Base-by-base conservation (phyloP, 2,329 filamentous ascomycete species). In the Aspergillaceae sp. region DNA sequence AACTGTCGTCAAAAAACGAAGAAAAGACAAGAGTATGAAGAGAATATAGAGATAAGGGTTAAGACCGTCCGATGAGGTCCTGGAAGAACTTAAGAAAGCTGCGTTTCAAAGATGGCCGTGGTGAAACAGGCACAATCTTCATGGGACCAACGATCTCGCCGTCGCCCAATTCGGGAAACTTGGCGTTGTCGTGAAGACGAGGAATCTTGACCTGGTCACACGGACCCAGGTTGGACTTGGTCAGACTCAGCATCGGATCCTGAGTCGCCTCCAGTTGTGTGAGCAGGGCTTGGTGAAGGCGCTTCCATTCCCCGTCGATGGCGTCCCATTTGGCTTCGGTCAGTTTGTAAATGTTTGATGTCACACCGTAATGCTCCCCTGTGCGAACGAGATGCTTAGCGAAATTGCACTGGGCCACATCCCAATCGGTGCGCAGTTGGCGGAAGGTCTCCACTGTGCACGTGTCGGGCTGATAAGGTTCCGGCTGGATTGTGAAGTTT, bases 121-220 rank as follows among this genome's bases (percentile, higher is more conserved):
- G 56, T 11, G 52, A 55, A 5, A 61, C 61, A 2, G 67, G 68
- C 4, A 64, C 69, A 32, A 72, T 70, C n/a, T 64, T 80, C 90
- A 96, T 95, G 5, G 90, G 90, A 1, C 90, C 90, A 40, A 96
- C 88, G 62, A 96, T 94, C 65, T 94, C 90, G 57, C 90, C 84
- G 58, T 95, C 89, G 44, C 89, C 89, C 30, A 91, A 79, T 56
- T 84, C 82, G 27, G 89, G 89, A 59, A 95, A 96, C 66, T 96
- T 95, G 19, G 19, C 19, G 60, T 86, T 84, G 51, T 72, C 67
- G 47, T 71, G 63, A 27, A 71, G 61, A 33, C 63, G 58, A 10
- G 69, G 70, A 7, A 73, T 59, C 27, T 67, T 67, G 50, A 70
- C 51, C 77, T 60, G 74, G 70, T 65, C 75, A 66, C 46, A 83